These are phyloP conservation scores for Sungouiozyma intestinalis DNA, from an alignment of 805 yeast species.

Conservation along the genomic window DNA sequence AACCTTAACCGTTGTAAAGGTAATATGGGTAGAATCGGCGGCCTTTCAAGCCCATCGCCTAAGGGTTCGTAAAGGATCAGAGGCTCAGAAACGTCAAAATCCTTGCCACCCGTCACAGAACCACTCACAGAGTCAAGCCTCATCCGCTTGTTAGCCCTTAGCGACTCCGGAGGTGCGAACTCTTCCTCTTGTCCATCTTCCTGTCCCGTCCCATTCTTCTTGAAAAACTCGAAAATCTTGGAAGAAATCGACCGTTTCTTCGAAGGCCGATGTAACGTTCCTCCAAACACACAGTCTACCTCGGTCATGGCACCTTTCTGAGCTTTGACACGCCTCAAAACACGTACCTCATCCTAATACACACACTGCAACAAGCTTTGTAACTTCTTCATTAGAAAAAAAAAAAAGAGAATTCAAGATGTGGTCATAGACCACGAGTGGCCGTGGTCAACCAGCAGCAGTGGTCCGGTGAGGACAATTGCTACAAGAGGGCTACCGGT, in stretches of 20 bases:
- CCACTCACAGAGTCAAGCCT: neutral
- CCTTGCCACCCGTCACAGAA: neutral
- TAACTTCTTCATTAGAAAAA: too few species aligned
- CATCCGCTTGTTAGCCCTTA: neutral
- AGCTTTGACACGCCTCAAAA: too few species aligned
- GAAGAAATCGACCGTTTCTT: slow-evolving; percentile 23
- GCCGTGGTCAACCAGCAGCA: too few species aligned
- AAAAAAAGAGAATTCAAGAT: too few species aligned
- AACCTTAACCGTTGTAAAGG: slow-evolving; percentile 24
- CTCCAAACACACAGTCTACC: neutral
- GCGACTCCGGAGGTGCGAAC: neutral
- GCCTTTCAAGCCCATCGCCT: slow-evolving; percentile 10
- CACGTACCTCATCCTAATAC: neutral
- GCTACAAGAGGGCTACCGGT: too few species aligned
- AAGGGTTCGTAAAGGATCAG: slow-evolving; percentile 5
- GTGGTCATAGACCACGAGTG: too few species aligned
- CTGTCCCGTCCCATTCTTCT: slow-evolving; percentile 3
- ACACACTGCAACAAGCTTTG: neutral
- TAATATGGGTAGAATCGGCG: slow-evolving; percentile 24
- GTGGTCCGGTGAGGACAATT: too few species aligned
- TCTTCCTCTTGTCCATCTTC: slow-evolving; percentile 2
- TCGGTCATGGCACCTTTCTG: too few species aligned
- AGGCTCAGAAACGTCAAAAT: neutral
- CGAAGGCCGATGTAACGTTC: neutral
- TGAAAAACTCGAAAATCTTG: slow-evolving; percentile 16